These are phyloP conservation scores for Davidsoniella australis DNA, from an alignment of 2,329 filamentous ascomycete species.

Conservation along the genomic window DNA sequence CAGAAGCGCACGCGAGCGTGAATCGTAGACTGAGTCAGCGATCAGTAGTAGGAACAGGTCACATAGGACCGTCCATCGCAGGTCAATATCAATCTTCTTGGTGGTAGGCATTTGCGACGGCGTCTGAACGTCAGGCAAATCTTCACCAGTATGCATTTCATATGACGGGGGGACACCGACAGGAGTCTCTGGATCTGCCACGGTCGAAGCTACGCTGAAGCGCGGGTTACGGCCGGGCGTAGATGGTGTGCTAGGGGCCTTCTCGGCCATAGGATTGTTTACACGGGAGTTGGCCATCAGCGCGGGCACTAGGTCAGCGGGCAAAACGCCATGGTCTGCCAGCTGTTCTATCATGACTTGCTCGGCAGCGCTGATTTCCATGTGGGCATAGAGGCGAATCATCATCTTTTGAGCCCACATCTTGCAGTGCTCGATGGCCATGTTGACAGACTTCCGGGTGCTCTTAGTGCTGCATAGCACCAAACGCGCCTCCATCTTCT, in stretches of 20 bases:
- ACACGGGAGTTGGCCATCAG: conserved; percentile 87
- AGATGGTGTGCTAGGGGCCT: conserved; percentile 6
- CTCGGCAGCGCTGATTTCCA: conserved; percentile 84
- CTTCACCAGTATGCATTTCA: conserved; percentile 45
- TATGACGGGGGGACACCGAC: conserved; percentile 42
- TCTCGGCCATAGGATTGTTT: conserved; percentile 69
- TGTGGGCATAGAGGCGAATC: conserved; percentile 82
- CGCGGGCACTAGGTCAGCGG: conserved; percentile 65
- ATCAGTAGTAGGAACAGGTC: conserved; percentile 93
- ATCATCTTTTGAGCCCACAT: conserved; percentile 99
- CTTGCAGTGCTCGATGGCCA: conserved; percentile 60
- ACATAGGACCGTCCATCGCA: conserved; percentile 92
- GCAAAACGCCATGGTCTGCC: conserved; percentile 75
- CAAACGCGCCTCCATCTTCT: conserved; percentile 36
- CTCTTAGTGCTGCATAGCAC: conserved; percentile 31
- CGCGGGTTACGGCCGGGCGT: conserved; percentile 9
- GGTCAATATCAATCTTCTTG: conserved; percentile 80
- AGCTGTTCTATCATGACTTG: conserved; percentile 99
- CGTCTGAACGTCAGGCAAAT: conserved; percentile 62
- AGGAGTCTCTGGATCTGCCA: conserved; percentile 24
- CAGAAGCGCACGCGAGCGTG: conserved; percentile 67
- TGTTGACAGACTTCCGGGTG: conserved; percentile 53
- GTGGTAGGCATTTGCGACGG: conserved; percentile 69
- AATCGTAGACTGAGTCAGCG: conserved; percentile 84
- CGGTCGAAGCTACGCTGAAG: conserved; percentile 14